Evolutionary conservation across 345 rosid genomes (phyloP), one percentile per base, ranked within the genome.

Genomic region (Melaleuca quinquenervia): DNA sequence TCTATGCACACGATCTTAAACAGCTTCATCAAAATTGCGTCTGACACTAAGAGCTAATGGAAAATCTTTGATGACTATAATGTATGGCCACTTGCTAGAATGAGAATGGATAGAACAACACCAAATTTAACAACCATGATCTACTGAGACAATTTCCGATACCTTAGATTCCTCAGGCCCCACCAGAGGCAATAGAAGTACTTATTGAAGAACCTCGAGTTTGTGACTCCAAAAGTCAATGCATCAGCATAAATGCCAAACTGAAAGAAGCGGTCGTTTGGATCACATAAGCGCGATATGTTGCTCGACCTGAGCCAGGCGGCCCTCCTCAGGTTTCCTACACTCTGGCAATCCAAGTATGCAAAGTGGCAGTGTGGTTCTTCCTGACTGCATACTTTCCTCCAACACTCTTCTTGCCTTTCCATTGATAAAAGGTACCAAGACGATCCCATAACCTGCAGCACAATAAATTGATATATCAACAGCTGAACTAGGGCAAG

Each of bases 101-200:
- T 36, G 62, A 20, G 50, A 83, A 44, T 74, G 45, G 41, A 75
- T 24, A 6, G 53, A 29, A 36, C 51, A n/a, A 83, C 11, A 52
- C 15, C 7, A 84, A 21, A 45, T 58, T 32, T 27, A 50, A 52
- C 9, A 50, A 62, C 32, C 27, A 21, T 2, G 78, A 45, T 32
- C 55, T 18, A 36, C n/a, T 18, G 74, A 74, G 50, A 22, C 15
- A 27, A 52, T 48, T 21, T 32, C 29, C 14, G 21, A 83, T 85
- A 90, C 94, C 90, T 93, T 75, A 93, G 87, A 85, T 93, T 91
- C 87, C 89, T 88, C 84, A 91, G 6, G 8, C 91, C 95, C 94
- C 94, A 93, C 91, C 92, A 92, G 24, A 93, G 89, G 84, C 93
- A 89, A 82, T 89, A 92, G 82, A 87, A 89, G 90, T 89, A 91